Evolutionary conservation across 768 basidiomycete genomes (phyloP).

Genomic region (Mycena amicta): DNA sequence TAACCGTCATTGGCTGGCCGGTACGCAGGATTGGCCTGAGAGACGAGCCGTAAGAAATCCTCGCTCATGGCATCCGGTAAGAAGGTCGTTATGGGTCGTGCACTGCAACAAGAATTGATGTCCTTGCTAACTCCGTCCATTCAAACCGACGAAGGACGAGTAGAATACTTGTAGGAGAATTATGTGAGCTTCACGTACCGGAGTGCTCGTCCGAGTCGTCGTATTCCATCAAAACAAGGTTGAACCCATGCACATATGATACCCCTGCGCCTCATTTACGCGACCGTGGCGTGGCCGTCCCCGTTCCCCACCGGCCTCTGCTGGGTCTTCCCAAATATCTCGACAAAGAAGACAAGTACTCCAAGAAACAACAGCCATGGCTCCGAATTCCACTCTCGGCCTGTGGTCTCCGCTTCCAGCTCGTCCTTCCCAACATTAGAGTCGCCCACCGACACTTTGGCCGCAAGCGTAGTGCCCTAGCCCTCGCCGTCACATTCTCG

Average conservation of each 20-base stretch:
- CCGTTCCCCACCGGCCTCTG: conserved; percentile 8
- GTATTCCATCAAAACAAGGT: no score
- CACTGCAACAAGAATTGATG: background rate
- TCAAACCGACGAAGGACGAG: background rate
- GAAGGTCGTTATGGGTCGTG: no score
- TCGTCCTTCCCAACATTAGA: conserved; percentile 13
- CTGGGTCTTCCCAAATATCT: conserved; percentile 14
- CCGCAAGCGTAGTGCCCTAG: conserved; percentile 50
- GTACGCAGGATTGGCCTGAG: conserved; percentile 49
- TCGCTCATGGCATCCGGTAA: conserved; percentile 65
- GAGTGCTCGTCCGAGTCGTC: no score
- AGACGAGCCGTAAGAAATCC: conserved; percentile 75
- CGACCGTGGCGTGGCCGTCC: background rate
- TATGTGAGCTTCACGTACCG: no score
- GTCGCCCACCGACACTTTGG: conserved; percentile 8
- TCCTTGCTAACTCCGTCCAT: background rate
- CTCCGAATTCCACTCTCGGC: conserved; percentile 8
- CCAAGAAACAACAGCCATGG: conserved; percentile 17
- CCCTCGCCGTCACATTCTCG: conserved; percentile 51
- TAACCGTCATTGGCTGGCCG: conserved; percentile 58
- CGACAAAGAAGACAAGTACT: conserved; percentile 16
- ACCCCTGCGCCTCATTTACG: conserved; percentile 9
- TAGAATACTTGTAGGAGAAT: no score
- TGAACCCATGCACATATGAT: no score
- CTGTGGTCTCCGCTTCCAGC: conserved; percentile 5